These are phyloP conservation scores for Neospermospora avenae DNA, from an alignment of 2,329 filamentous ascomycete genomes.

Conservation along the genomic window DNA sequence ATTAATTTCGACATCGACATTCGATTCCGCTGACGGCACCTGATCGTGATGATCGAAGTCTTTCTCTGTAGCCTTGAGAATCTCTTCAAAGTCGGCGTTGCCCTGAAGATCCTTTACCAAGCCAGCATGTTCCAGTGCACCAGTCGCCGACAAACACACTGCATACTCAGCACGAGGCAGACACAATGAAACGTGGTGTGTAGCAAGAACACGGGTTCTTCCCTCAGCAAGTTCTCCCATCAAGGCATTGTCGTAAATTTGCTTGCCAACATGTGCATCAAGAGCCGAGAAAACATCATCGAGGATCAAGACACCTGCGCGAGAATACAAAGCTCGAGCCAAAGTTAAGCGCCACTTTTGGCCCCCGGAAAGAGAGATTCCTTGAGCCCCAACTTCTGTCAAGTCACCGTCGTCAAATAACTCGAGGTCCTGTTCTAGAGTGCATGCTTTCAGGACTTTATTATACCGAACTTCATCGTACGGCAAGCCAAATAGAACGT, in stretches of 20 bases:
- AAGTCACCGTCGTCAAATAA: conserved; percentile 71
- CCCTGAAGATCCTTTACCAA: conserved; percentile 12
- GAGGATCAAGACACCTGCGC: conserved; percentile 70
- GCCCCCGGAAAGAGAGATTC: conserved; percentile 66
- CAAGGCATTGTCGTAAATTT: conserved; percentile 72
- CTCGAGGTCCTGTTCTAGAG: conserved; percentile 68
- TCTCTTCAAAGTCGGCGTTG: conserved; percentile 10
- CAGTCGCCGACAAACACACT: conserved; percentile 49
- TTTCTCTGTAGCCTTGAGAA: conserved; percentile 9
- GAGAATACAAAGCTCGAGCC: conserved; percentile 73
- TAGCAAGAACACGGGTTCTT: conserved; percentile 73
- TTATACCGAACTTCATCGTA: conserved; percentile 63
- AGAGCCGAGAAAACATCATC: conserved; percentile 82
- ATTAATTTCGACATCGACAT: neutral
- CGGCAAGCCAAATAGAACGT: conserved; percentile 73
- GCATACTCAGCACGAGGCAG: conserved; percentile 68
- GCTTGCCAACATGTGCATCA: conserved; percentile 74
- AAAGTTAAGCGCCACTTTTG: conserved; percentile 76
- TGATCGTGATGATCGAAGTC: conserved; percentile 4
- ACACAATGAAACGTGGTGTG: conserved; percentile 71
- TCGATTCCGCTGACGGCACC: neutral
- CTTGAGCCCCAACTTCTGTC: conserved; percentile 78
- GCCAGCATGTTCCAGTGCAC: conserved; percentile 14
- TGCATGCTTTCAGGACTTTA: conserved; percentile 66
- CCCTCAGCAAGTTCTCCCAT: conserved; percentile 64